phyloP scores from a whole-genome alignment of 495 filamentous ascomycete species.

The Massariosphaeria phaeospora region DNA sequence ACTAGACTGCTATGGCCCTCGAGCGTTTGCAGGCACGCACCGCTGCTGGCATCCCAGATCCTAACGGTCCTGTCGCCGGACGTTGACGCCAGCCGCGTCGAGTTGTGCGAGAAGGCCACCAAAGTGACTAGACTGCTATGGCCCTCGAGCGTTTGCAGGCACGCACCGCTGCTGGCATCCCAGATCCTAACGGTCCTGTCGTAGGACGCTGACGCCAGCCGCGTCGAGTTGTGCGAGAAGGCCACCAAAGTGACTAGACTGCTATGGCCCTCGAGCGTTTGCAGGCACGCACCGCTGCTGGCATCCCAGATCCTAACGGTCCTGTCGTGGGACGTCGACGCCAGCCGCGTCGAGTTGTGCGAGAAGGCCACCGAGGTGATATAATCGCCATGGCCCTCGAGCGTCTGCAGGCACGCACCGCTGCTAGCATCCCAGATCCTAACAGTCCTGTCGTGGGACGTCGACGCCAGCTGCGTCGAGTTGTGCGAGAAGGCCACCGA shows the following conservation, averaged over 20 bases:
- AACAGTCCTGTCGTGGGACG: background rate
- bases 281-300: background rate
- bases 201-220: background rate
- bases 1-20: background rate
- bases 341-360: background rate
- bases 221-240: background rate
- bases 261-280: background rate
- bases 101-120: background rate
- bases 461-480: background rate
- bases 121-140: background rate
- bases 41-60: background rate
- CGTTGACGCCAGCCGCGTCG: background rate
- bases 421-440: background rate
- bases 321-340: background rate
- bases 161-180: background rate
- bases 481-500: background rate
- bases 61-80: background rate
- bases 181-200: slow-evolving; percentile 3
- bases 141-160: background rate
- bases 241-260: background rate
- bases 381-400: background rate
- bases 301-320: background rate
- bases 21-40: background rate
- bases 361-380: background rate
- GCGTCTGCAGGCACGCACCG: background rate